phyloP scores from a whole-genome alignment of 202 grass and related monocot species.

The Brachypodium distachyon region DNA sequence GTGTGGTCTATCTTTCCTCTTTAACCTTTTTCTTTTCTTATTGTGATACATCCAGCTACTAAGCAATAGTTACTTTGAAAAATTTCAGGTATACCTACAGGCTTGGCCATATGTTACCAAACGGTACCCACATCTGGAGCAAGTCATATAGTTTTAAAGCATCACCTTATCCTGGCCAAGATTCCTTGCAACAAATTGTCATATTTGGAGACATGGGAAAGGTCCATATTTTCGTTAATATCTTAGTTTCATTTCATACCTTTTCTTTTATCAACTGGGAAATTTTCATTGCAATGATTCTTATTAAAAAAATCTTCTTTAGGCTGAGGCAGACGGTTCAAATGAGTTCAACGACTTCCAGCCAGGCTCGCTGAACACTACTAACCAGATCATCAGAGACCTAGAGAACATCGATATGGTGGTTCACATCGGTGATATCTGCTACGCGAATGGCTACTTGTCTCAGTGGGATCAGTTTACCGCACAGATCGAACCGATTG shows the following conservation, averaged over 20 bases:
- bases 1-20: conserved; percentile 11
- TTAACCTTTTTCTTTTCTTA: background rate
- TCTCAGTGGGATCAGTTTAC: conserved; percentile 94
- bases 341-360: conserved; percentile 75
- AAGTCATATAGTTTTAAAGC: conserved; percentile 65
- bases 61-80: background rate
- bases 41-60: background rate
- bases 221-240: conserved; percentile 17
- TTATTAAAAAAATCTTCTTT: conserved; percentile 24
- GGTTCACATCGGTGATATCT: conserved; percentile 75
- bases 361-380: conserved; percentile 67
- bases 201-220: conserved; percentile 97
- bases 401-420: conserved; percentile 72
- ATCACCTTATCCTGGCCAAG: conserved; percentile 80
- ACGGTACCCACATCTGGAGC: conserved; percentile 67
- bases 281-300: background rate
- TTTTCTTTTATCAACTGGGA: background rate
- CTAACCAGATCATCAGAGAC: conserved; percentile 58
- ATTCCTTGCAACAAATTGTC: conserved; percentile 68
- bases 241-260: background rate
- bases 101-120: conserved; percentile 60
- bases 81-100: conserved; percentile 68
- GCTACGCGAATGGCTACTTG: conserved; percentile 67
- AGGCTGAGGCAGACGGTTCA: conserved; percentile 73
- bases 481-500: conserved; percentile 64